phyloP scores from a whole-genome alignment of 108 stramenopile genomes.

The Cyclotella choctawhatcheeana region DNA sequence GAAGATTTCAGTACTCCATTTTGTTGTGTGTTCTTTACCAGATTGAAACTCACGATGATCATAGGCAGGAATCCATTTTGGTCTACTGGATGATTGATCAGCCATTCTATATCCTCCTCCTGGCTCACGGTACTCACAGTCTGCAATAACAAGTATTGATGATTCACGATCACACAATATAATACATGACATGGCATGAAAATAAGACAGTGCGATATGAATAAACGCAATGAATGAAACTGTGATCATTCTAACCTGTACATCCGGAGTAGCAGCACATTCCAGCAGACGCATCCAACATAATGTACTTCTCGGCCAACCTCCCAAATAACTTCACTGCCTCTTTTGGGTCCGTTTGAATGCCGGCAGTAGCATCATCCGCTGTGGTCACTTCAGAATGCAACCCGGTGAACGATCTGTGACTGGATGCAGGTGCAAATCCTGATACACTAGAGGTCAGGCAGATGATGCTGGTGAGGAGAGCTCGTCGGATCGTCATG shows the following conservation, averaged over 20 bases:
- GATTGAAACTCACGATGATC: conserved; percentile 63
- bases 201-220: too few species aligned
- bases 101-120: conserved; percentile 86
- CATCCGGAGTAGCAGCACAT: conserved; percentile 89
- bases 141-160: conserved; percentile 1
- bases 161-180: neutral
- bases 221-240: neutral
- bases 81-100: conserved; percentile 75
- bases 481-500: conserved; percentile 9
- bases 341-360: conserved; percentile 72
- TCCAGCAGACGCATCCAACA: conserved; percentile 79
- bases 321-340: conserved; percentile 84
- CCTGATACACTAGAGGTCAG: conserved; percentile 16
- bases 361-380: conserved; percentile 4
- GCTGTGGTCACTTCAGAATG: conserved; percentile 27
- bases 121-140: conserved; percentile 67
- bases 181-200: too few species aligned
- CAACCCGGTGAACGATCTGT: neutral
- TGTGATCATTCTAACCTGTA: conserved; percentile 44
- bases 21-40: conserved; percentile 77
- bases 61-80: conserved; percentile 88
- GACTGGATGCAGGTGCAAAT: conserved; percentile 7
- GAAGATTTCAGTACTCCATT: conserved; percentile 76
- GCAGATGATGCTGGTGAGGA: conserved; percentile 7
- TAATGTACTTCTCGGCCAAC: conserved; percentile 87